Base-by-base conservation (phyloP, 2,329 filamentous ascomycete species). In the Penicillium paneum region DNA sequence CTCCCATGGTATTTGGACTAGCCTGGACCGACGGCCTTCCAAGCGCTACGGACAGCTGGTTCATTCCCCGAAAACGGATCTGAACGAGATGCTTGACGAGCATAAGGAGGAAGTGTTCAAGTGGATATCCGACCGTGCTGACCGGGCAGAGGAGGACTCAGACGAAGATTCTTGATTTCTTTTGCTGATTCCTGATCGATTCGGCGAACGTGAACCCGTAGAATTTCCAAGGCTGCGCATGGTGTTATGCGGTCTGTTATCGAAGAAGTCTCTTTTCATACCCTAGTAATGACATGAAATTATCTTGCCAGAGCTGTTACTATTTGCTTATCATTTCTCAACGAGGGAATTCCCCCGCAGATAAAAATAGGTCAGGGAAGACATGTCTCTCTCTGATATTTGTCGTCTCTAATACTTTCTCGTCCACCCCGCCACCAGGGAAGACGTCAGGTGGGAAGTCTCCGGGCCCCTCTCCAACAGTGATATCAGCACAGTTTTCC, bases 1-100 rank as follows among this genome's bases (percentile, higher is more conserved):
- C 26, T 80, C 87, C 55, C 93, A 97, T 70, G 82, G 83, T 12
- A 88, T 90, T 70, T 97, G 91, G 88, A 78, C 72, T 57, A 83
- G 87, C 53, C 76, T 85, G 19, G 79, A 70, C 8, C 77, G 77
- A 46, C 83, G 82, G 63, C 73, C 77, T 5, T 80, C 80, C 29
- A 83, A 81, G 65, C 80, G 82, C 51, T 84, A 85, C 64, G 84
- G 84, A 5, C 73, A 72, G 3, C 71, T 86, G 10, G 63, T 78
- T 15, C 70, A 75, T 50, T 83, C 80, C 3, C 63, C 73, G 1
- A 70, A 74, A 17, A 68, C 70, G 2, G 72, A 73, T 1, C 70
- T 85, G 39, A 80, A 80, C 55, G 79, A 83, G 41, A 86, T 86
- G 82, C 74, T 86, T 45, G 61, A 74, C 17, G 71, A 77, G 53